Evolutionary conservation across 2,329 filamentous ascomycete species (phyloP).

Genomic region (Diaporthe longicolla): DNA sequence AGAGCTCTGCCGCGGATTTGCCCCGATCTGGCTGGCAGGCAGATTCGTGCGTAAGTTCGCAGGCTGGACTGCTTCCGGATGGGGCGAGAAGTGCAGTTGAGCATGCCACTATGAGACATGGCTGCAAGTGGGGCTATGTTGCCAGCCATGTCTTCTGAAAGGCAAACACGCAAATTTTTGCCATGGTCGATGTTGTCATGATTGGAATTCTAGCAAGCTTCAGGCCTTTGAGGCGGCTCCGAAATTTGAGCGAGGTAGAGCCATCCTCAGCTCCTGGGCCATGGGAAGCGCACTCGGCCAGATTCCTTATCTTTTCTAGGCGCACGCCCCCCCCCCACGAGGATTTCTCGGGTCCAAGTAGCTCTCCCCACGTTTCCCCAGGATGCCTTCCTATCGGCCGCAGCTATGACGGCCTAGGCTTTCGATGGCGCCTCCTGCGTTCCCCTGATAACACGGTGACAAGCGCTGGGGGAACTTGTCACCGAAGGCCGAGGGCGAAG

Average conservation of each 20-base stretch:
- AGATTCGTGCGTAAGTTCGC: not conserved
- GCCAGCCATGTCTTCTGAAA: not conserved
- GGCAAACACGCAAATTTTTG: constrained; percentile 18
- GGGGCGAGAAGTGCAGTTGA: constrained; percentile 23
- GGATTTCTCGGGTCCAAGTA: constrained; percentile 36
- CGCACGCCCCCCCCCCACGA: constrained; percentile 40
- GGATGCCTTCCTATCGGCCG: constrained; percentile 31
- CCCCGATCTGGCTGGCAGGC: not conserved
- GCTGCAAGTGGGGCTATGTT: constrained; percentile 16
- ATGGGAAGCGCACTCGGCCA: constrained; percentile 38
- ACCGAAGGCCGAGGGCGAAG: constrained; percentile 26
- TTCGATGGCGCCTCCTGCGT: constrained; percentile 23
- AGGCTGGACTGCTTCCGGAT: constrained; percentile 7
- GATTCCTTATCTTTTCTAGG: constrained; percentile 41
- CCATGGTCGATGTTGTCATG: constrained; percentile 21
- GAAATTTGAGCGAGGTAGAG: constrained; percentile 40
- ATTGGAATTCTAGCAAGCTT: constrained; percentile 35
- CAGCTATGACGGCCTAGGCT: constrained; percentile 19
- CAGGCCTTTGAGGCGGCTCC: constrained; percentile 5
- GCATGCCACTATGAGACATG: constrained; percentile 29
- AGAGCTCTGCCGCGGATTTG: not conserved
- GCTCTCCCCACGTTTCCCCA: constrained; percentile 42
- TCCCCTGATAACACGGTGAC: constrained; percentile 18
- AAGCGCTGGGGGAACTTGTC: constrained; percentile 20
- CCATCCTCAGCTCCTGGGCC: constrained; percentile 22